Base-by-base conservation (phyloP, 2,329 filamentous ascomycete species). In the Pseudopithomyces chartarum region DNA sequence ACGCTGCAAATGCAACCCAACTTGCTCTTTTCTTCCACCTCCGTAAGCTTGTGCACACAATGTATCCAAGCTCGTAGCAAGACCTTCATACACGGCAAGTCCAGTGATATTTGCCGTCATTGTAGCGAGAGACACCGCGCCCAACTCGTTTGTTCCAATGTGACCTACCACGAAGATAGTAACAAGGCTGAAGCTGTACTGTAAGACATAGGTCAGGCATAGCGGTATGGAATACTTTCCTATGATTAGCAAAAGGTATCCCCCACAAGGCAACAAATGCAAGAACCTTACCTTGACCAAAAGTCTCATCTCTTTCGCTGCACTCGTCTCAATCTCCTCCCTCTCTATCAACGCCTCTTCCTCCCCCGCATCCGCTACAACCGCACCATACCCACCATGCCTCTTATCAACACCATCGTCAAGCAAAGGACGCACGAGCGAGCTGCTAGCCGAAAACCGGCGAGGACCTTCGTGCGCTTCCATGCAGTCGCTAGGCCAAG, bases 51-150 rank as follows among this genome's bases (percentile, higher is more conserved):
- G 81, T 23, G 81, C 78, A 58, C 81, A 83, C 3, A 84, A 68
- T 0, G 81, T 84, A 60, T 84, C 81, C 20, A 83, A 70, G 22
- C 78, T 79, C 0, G 81, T 83, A 39, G 81, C 80, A 66, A 84
- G 78, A 20, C 82, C 82, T 62, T 84, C 80, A 55, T 80, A 80
- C 20, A 82, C 71, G 1, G 83, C 79, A 19, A 81, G 77, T 0
- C 83, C 83, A 6, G 82, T 74, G 49, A 85, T 84, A 57, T 82
- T 84, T 61, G 83, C 81, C 0, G 82, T 84, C 44, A 82, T 84
- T 22, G 81, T 78, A 22, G 81, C 81, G 15, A 85, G 66, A 52
- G 79, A 82, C 0, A 82, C 81, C 0, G 82, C 83, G 1, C 81
- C 83, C 10, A 85, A 68, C 55, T 83, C 82, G 61, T 82, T 78